phyloP scores from a whole-genome alignment of 306 rosid genomes.

The Trifolium subterraneum region DNA sequence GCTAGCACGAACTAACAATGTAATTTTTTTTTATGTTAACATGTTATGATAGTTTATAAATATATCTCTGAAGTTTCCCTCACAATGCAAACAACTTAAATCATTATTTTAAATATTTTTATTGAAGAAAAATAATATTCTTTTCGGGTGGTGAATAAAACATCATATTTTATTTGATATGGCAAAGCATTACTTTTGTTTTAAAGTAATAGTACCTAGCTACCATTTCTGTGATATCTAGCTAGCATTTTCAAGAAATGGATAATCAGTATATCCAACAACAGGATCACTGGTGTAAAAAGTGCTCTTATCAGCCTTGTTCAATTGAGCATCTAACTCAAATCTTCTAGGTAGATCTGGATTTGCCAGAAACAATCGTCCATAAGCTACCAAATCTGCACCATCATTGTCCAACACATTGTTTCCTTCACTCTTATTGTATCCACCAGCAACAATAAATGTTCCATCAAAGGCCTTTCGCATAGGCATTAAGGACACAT shows the following conservation, averaged over 20 bases:
- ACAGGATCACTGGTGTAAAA: slow-evolving; percentile 54
- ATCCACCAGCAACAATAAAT: slow-evolving; percentile 67
- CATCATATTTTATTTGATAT: not conserved
- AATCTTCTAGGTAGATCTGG: slow-evolving; percentile 65
- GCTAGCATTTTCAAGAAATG: slow-evolving; percentile 24
- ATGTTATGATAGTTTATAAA: too few relatives aligned
- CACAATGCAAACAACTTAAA: too few relatives aligned
- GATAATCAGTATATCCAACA: slow-evolving; percentile 68
- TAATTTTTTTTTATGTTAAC: too few relatives aligned
- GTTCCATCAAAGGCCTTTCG: slow-evolving; percentile 60
- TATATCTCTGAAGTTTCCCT: not conserved
- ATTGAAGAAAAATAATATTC: too few relatives aligned
- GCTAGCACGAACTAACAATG: too few relatives aligned
- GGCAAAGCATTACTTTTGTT: too few relatives aligned
- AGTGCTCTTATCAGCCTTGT: slow-evolving; percentile 49
- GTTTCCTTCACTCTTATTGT: slow-evolving; percentile 56
- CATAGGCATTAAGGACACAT: slow-evolving; percentile 50
- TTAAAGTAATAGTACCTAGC: too few relatives aligned
- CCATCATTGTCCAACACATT: slow-evolving; percentile 26
- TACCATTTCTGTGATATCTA: too few relatives aligned
- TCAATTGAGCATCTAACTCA: slow-evolving; percentile 51
- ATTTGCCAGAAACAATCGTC: slow-evolving; percentile 63
- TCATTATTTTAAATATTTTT: too few relatives aligned
- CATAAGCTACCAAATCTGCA: slow-evolving; percentile 62
- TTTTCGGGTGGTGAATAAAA: too few relatives aligned